Evolutionary conservation across 1,284 basidiomycete genomes (phyloP).

Genomic region (Malassezia furfur): DNA sequence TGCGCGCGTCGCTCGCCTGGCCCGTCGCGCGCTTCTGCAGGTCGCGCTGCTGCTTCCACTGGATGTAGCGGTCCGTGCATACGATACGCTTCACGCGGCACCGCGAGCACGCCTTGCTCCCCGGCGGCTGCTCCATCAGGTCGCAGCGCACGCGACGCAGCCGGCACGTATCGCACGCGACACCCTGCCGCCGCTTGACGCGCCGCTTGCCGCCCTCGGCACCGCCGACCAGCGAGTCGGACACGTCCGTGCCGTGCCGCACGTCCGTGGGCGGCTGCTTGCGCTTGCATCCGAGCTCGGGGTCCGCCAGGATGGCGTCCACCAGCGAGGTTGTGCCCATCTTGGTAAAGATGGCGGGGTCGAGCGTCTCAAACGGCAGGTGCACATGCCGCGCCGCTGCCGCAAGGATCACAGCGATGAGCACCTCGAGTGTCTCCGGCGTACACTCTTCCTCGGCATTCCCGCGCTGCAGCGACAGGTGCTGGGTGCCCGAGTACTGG

Average conservation of each 20-base stretch:
- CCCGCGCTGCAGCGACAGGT: not conserved
- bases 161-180: conserved; percentile 45
- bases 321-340: conserved; percentile 6
- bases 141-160: conserved; percentile 42
- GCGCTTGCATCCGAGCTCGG: conserved; percentile 2
- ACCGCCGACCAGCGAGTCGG: not conserved
- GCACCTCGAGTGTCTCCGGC: conserved; percentile 30
- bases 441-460: conserved; percentile 7
- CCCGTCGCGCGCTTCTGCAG: conserved; percentile 1
- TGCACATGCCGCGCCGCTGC: conserved; percentile 41
- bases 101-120: conserved; percentile 35
- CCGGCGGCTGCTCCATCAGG: conserved; percentile 36
- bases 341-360: not conserved
- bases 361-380: conserved; percentile 13
- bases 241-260: too few relatives aligned
- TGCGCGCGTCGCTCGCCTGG: not conserved
- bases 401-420: conserved; percentile 36
- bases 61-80: conserved; percentile 43
- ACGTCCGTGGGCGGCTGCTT: not conserved
- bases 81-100: conserved; percentile 44
- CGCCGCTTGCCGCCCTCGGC: conserved; percentile 14
- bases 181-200: conserved; percentile 41
- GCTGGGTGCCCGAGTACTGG: not conserved
- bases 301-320: conserved; percentile 3
- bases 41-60: conserved; percentile 25